These are phyloP conservation scores for Pneumocystis wakefieldiae DNA, from an alignment of 1,139 yeast species.

Conservation along the genomic window DNA sequence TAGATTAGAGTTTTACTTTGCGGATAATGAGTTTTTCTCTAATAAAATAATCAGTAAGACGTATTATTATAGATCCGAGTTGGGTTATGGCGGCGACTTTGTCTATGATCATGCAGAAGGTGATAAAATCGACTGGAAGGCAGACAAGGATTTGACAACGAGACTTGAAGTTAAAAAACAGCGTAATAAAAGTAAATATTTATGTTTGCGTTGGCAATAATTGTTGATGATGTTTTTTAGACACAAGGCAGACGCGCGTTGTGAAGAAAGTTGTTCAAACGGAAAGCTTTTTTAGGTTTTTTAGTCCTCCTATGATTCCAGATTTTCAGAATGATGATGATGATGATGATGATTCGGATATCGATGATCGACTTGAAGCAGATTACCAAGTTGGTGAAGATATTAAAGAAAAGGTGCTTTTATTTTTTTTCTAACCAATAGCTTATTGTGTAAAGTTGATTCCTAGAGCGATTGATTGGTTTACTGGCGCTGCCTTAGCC, in stretches of 20 bases:
- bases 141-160: constrained; percentile 72
- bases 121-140: constrained; percentile 67
- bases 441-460: constrained; percentile 39
- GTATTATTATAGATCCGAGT: constrained; percentile 84
- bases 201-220: neutral
- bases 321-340: constrained; percentile 33
- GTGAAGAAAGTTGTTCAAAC: constrained; percentile 86
- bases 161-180: constrained; percentile 89
- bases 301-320: constrained; percentile 82
- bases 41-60: constrained; percentile 64
- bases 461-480: constrained; percentile 96
- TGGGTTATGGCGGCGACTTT: constrained; percentile 90
- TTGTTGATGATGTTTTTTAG: neutral
- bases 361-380: constrained; percentile 72
- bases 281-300: constrained; percentile 89
- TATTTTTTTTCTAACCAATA: too few relatives aligned
- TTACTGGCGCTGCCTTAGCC: constrained; percentile 84
- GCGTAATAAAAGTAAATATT: constrained; percentile 54
- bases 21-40: constrained; percentile 59
- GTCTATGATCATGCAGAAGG: constrained; percentile 97
- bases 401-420: constrained; percentile 46
- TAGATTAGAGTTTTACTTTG: constrained; percentile 66
- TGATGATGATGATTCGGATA: constrained; percentile 32
- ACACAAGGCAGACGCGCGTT: constrained; percentile 91
- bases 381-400: constrained; percentile 96